Evolutionary conservation across 1,284 basidiomycete genomes (phyloP), one percentile per base, ranked within the genome.

Genomic region (Rhizopogon parksii): DNA sequence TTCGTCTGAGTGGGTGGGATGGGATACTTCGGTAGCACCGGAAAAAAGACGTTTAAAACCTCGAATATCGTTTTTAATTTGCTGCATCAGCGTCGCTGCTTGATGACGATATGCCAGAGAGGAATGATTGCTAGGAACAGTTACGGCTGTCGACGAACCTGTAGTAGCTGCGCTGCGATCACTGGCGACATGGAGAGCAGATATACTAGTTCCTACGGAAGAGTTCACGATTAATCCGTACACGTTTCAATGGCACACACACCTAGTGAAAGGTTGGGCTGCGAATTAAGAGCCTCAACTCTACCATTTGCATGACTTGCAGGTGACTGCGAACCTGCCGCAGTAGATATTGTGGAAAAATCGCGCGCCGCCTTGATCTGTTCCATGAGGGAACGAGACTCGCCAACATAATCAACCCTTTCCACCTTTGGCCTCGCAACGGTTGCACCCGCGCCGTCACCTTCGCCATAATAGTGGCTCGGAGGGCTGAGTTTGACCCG

Each of bases 61-160:
- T 59, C 79, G 82, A 74, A 88, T 79, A 57, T 88, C 85, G 50
- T 73, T 75, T 66, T 86, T 85, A 55, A 92, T 90, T 56, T 89
- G 86, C 14, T 84, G 85, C 86, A 94, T 91, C 42, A 93, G 69
- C 36, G 77, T 80, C 9, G 80, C 86, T 3, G 87, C 91, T 57
- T 88, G 82, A 57, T 81, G 74, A 36, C 89, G 77, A 61, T 88
- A 88, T 9, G 76, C 79, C 27, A 81, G 70, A 14, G 85, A 83
- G 0, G 82, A 82, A 52, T 78, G 78, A 0, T 57, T 58, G 15
- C 68, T 66, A 8, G 59, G 62, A 3, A 54, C 57, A 32, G 60
- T 61, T 7, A 64, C 65, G n/a, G 66, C 17, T 39, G 49, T 40
- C 6, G 55, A 60, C 8, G 68, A 66, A 2, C 49, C 56, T 2